Percentiles rank a stretch among this genome's conserved stretches.
These are phyloP conservation scores for Penicillium paradoxum DNA, from an alignment of 495 filamentous ascomycete species.

Conservation along the genomic window DNA sequence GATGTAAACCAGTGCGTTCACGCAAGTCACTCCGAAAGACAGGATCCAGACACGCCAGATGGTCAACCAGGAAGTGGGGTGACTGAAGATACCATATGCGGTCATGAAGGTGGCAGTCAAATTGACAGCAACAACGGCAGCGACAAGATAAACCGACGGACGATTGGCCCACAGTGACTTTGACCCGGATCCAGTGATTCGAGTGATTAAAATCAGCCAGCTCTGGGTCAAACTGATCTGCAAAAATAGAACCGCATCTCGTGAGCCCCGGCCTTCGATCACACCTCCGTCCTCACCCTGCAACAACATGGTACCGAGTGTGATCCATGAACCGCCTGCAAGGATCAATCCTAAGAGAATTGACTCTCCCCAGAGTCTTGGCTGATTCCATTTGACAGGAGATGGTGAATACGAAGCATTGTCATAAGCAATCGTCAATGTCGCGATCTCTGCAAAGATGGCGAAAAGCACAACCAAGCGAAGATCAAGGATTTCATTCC, in stretches of 20 bases:
- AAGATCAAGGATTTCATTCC: slow-evolving; percentile 78
- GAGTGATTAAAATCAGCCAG: slow-evolving; percentile 95
- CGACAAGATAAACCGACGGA: slow-evolving; percentile 75
- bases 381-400: slow-evolving; percentile 92
- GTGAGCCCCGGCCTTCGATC: slow-evolving; percentile 77
- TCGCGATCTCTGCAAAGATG: slow-evolving; percentile 92
- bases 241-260: slow-evolving; percentile 80
- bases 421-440: slow-evolving; percentile 89
- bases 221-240: slow-evolving; percentile 89
- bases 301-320: slow-evolving; percentile 70
- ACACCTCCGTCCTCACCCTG: slow-evolving; percentile 68
- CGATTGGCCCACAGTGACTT: slow-evolving; percentile 73
- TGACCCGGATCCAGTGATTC: slow-evolving; percentile 58
- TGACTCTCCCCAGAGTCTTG: slow-evolving; percentile 89
- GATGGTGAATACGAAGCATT: slow-evolving; percentile 81
- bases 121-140: slow-evolving; percentile 75
- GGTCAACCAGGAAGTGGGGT: slow-evolving; percentile 66
- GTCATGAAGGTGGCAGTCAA: slow-evolving; percentile 77
- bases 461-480: slow-evolving; percentile 88
- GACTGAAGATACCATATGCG: slow-evolving; percentile 69
- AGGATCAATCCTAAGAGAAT: slow-evolving; percentile 76
- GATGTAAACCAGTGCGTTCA: slow-evolving; percentile 72
- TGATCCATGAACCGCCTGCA: slow-evolving; percentile 78
- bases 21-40: slow-evolving; percentile 67
- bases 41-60: slow-evolving; percentile 87